Evolutionary conservation across 768 basidiomycete species (phyloP).

Genomic region (Ramaria sp.): DNA sequence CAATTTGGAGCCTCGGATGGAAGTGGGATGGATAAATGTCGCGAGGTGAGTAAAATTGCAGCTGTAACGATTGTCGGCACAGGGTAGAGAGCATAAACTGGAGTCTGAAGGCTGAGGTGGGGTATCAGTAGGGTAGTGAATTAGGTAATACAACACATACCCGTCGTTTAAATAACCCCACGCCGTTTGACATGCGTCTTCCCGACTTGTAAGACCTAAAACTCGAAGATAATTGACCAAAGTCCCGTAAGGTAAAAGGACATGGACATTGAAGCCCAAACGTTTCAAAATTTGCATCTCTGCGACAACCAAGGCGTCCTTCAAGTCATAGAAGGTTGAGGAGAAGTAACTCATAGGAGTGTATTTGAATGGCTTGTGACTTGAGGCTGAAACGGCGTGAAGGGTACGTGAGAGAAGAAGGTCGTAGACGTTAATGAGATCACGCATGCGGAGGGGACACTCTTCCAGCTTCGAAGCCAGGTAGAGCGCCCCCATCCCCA

Average conservation of each 20-base stretch:
- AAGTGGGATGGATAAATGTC: conserved; percentile 61
- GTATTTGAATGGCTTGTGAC: conserved; percentile 41
- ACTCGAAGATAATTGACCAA: conserved; percentile 90
- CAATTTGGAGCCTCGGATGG: conserved; percentile 59
- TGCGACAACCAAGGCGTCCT: conserved; percentile 85
- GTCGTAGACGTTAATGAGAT: conserved; percentile 91
- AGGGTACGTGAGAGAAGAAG: conserved; percentile 68
- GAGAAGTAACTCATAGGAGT: conserved; percentile 83
- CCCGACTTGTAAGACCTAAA: conserved; percentile 68
- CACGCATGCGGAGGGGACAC: conserved; percentile 82
- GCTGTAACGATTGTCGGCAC: conserved; percentile 86
- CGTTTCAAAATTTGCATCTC: conserved; percentile 98
- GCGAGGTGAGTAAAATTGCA: conserved; percentile 72
- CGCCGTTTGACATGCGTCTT: conserved; percentile 61
- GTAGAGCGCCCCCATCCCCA: conserved; percentile 82
- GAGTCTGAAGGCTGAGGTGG: conserved; percentile 70
- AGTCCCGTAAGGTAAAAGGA: conserved; percentile 87
- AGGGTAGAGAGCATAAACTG: conserved; percentile 82
- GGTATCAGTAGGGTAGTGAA: conserved; percentile 6
- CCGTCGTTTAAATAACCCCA: conserved; percentile 97
- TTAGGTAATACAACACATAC: conserved; percentile 38
- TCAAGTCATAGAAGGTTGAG: conserved; percentile 84
- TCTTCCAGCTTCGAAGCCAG: conserved; percentile 89
- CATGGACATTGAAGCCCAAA: conserved; percentile 89
- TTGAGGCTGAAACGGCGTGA: conserved; percentile 33